phyloP scores from a whole-genome alignment of 2,329 filamentous ascomycete genomes.

The Cladosporium phlei region DNA sequence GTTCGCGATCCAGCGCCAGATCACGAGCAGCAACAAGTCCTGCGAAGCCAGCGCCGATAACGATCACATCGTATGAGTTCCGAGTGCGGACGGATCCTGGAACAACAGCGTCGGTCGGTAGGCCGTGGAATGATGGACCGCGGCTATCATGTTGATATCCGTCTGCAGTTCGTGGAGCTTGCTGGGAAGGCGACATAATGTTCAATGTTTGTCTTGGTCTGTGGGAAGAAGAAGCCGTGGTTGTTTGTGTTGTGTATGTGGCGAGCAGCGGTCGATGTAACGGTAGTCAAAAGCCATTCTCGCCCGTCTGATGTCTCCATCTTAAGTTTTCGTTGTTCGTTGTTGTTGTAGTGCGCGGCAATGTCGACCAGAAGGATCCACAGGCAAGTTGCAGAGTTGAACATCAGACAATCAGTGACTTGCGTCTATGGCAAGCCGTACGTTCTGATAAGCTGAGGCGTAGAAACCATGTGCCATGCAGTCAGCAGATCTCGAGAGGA shows the following conservation, averaged over 20 bases:
- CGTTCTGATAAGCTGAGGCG: too few species aligned
- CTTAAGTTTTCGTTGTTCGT: background rate
- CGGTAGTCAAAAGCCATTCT: background rate
- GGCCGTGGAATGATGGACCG: background rate
- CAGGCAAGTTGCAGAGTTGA: too few species aligned
- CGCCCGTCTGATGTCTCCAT: background rate
- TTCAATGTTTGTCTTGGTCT: too few species aligned
- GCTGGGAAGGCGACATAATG: background rate
- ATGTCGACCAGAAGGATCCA: background rate
- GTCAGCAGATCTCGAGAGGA: too few species aligned
- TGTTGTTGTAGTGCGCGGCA: background rate
- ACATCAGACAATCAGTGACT: too few species aligned
- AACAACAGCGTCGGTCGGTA: background rate
- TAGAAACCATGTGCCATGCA: too few species aligned
- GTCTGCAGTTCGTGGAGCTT: background rate
- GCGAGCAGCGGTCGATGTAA: background rate
- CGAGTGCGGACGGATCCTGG: too few species aligned
- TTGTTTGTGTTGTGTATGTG: too few species aligned
- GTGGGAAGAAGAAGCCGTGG: too few species aligned
- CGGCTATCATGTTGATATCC: background rate
- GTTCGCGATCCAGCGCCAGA: slow-evolving; percentile 25
- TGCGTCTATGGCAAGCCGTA: too few species aligned
- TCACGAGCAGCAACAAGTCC: slow-evolving; percentile 33
- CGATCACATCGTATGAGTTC: slow-evolving; percentile 32
- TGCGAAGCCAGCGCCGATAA: slow-evolving; percentile 40